phyloP scores from a whole-genome alignment of 345 rosid genomes.

The Rhizophora mangle region DNA sequence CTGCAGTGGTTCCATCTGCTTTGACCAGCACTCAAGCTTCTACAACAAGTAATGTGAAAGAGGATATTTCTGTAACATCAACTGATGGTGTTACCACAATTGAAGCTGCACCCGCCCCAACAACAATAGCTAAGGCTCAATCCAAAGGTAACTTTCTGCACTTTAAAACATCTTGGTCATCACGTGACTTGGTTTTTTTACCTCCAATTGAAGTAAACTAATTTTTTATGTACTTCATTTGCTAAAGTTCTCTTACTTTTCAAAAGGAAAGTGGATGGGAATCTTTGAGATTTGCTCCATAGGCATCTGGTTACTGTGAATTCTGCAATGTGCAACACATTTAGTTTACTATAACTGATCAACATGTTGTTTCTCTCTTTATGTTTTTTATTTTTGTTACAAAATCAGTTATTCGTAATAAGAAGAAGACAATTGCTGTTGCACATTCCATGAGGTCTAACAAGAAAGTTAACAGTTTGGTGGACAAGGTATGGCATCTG shows the following conservation, averaged over 20 bases:
- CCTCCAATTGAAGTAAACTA: too few relatives aligned
- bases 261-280: too few relatives aligned
- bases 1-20: constrained; percentile 37
- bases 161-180: background rate
- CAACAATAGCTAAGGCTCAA: constrained; percentile 48
- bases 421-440: constrained; percentile 66
- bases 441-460: constrained; percentile 82
- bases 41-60: constrained; percentile 26
- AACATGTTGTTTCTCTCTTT: constrained; percentile 3
- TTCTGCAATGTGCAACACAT: background rate
- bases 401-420: constrained; percentile 54
- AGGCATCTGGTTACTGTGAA: too few relatives aligned
- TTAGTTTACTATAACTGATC: constrained; percentile 1
- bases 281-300: too few relatives aligned
- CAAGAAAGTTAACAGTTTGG: constrained; percentile 90
- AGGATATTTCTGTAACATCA: constrained; percentile 24
- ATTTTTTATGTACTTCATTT: too few relatives aligned
- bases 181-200: background rate
- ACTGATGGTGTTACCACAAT: constrained; percentile 26
- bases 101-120: constrained; percentile 34
- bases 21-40: constrained; percentile 31
- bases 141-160: constrained; percentile 58
- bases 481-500: constrained; percentile 68
- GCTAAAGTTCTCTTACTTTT: too few relatives aligned
- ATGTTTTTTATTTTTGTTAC: constrained; percentile 5